These are phyloP conservation scores for Pyrenochaeta sp. DNA, from an alignment of 2,329 filamentous ascomycete species.

Conservation along the genomic window DNA sequence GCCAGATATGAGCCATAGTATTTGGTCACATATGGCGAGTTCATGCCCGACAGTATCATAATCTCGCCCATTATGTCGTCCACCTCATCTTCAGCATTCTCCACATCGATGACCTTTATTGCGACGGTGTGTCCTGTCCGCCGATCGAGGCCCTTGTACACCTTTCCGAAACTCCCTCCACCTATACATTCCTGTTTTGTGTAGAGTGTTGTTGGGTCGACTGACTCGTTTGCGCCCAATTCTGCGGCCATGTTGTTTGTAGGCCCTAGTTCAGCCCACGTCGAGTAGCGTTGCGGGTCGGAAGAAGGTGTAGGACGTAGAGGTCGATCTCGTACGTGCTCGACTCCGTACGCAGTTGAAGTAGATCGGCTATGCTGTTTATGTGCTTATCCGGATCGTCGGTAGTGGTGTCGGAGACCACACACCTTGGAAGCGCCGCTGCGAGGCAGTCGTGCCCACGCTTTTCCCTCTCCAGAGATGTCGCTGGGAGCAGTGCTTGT, in stretches of 20 bases:
- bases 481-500: background rate
- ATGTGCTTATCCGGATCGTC: background rate
- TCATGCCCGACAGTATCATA: conserved; percentile 92
- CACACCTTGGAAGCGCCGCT: background rate
- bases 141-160: conserved; percentile 98
- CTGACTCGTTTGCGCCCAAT: conserved; percentile 57
- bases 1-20: conserved; percentile 98
- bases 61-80: conserved; percentile 99
- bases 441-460: background rate
- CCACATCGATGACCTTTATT: conserved; percentile 98
- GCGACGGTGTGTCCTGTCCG: conserved; percentile 91
- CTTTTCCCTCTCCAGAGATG: background rate
- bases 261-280: background rate
- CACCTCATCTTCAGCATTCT: conserved; percentile 98
- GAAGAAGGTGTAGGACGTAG: background rate
- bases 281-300: background rate
- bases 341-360: background rate
- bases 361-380: background rate
- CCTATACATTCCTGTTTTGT: conserved; percentile 80
- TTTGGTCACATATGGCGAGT: conserved; percentile 95
- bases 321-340: background rate
- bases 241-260: conserved; percentile 35
- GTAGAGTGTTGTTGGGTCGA: conserved; percentile 91
- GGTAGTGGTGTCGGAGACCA: background rate
- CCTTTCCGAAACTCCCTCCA: conserved; percentile 96